These are phyloP conservation scores for Simmondsia chinensis DNA, from an alignment of 148 eudicot species.

Conservation along the genomic window DNA sequence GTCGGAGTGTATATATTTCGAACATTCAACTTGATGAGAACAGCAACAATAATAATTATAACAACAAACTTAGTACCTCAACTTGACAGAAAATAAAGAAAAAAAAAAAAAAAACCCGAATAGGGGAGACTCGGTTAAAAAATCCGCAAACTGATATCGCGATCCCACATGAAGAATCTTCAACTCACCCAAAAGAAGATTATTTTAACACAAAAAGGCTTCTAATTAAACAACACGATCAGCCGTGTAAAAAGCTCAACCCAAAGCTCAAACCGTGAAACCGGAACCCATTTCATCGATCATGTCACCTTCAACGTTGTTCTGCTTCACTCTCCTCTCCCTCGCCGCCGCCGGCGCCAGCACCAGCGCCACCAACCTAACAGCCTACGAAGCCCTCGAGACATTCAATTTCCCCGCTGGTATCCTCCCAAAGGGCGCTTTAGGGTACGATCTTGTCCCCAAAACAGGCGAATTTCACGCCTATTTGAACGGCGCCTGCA, in stretches of 20 bases:
- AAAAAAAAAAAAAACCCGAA: too few relatives aligned
- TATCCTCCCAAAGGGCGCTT: constrained; percentile 43
- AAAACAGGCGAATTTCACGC: constrained; percentile 40
- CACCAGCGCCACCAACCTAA: constrained; percentile 6
- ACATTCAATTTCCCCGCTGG: constrained; percentile 51
- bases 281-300: neutral
- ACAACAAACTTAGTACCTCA: too few relatives aligned
- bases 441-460: constrained; percentile 38
- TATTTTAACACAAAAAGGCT: too few relatives aligned
- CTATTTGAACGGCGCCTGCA: constrained; percentile 33
- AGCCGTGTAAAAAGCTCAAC: neutral
- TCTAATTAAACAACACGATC: too few relatives aligned
- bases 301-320: neutral
- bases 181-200: too few relatives aligned
- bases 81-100: too few relatives aligned
- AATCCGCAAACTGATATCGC: too few relatives aligned
- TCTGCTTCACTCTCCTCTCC: constrained; percentile 7
- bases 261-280: neutral
- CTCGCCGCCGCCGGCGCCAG: constrained; percentile 1
- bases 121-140: too few relatives aligned
- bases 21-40: too few relatives aligned
- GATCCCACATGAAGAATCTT: too few relatives aligned
- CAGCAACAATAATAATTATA: too few relatives aligned
- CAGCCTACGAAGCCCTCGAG: constrained; percentile 44
- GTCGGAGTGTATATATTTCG: too few relatives aligned